Evolutionary conservation across 1,284 basidiomycete species (phyloP), one percentile per base, ranked within the genome.

Genomic region (Ganoderma meredithae): DNA sequence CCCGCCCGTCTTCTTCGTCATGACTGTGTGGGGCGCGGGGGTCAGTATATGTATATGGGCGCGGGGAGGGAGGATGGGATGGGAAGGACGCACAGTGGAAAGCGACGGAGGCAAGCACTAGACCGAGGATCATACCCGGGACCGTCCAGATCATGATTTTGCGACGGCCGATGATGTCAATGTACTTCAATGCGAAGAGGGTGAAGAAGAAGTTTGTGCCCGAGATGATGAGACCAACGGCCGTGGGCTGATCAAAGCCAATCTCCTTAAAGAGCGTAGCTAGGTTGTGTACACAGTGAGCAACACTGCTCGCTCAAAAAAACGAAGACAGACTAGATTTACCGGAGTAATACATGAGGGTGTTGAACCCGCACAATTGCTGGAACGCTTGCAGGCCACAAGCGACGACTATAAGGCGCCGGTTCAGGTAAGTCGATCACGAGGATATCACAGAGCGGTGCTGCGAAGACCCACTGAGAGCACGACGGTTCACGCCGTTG

Each of bases 171-270:
- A 95, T 83, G 33, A 88, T 89, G 77, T 95, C 94, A 64, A 95
- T 94, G 81, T 91, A 93, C 79, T 89, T 90, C 53, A 96, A 83
- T 0, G 94, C 93, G 60, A 96, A 81, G 62, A 95, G 84, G 0
- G 94, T 96, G 80, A 94, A 95, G 63, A 92, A 72, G 76, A 95
- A 94, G 80, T 95, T 95, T 49, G 92, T 93, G 12, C 88, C 87
- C 1, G 93, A 92, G 52, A 95, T 84, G 74, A 95, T 90, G 43
- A 94, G 84, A 1, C 93, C 92, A 43, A 93, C 91, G 0, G 92
- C 92, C 0, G 91, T 94, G 0, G 93, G 90, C 75, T 95, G 90
- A 76, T 92, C 82, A 79, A 95, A 95, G 0, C 94, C 94, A 63
- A 95, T 92, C 73, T 88, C 84, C 72, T 91, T 87, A 81, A 95